phyloP scores from a whole-genome alignment of 2,329 filamentous ascomycete genomes.

The Diatrype stigma region DNA sequence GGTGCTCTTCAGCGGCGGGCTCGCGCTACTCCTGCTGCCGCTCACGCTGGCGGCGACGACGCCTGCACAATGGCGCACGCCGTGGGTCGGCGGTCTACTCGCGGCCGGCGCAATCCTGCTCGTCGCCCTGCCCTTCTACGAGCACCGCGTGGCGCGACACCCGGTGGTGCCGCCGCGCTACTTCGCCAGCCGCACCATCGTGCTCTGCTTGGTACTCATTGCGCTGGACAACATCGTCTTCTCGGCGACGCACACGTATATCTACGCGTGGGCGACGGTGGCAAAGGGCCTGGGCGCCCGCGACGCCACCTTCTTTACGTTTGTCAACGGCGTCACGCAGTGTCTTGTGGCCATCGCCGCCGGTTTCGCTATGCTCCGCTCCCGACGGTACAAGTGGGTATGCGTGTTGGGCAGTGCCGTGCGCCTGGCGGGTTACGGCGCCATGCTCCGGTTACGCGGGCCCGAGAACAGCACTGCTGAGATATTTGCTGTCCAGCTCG shows the following conservation, averaged over 20 bases:
- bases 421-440: conserved; percentile 43
- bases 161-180: conserved; percentile 43
- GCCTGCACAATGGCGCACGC: conserved; percentile 37
- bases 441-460: conserved; percentile 46
- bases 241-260: conserved; percentile 41
- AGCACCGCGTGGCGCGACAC: conserved; percentile 37
- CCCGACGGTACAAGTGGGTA: conserved; percentile 43
- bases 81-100: conserved; percentile 41
- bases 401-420: conserved; percentile 35
- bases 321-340: conserved; percentile 36
- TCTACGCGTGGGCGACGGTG: conserved; percentile 43
- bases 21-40: conserved; percentile 43
- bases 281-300: conserved; percentile 36
- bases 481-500: conserved; percentile 42
- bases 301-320: conserved; percentile 38
- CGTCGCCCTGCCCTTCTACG: conserved; percentile 42
- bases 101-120: conserved; percentile 38
- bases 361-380: conserved; percentile 37
- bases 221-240: conserved; percentile 41
- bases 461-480: conserved; percentile 39
- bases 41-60: conserved; percentile 40
- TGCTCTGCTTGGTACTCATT: conserved; percentile 35
- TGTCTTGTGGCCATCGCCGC: conserved; percentile 35
- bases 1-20: conserved; percentile 42
- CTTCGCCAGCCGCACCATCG: conserved; percentile 39